phyloP scores from a whole-genome alignment of 768 basidiomycete genomes.

The Tricholoma bakamatsutake region DNA sequence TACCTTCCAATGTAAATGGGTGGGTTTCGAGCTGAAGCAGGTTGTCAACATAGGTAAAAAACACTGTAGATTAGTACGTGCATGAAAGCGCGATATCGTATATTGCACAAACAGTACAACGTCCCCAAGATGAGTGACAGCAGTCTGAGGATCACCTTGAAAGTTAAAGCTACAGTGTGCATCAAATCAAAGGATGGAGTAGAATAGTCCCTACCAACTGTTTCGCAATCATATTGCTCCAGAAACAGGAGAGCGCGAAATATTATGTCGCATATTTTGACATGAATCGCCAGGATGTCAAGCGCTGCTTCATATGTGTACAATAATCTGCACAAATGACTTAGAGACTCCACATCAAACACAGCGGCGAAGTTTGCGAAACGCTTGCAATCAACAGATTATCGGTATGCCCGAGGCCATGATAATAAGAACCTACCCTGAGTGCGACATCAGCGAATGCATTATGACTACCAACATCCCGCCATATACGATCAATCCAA shows the following conservation, averaged over 20 bases:
- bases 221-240: conserved; percentile 74
- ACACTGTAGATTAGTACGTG: conserved; percentile 20
- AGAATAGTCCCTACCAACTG: conserved; percentile 52
- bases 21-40: conserved; percentile 42
- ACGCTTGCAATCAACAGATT: conserved; percentile 35
- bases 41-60: conserved; percentile 2
- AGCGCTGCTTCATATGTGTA: conserved; percentile 52
- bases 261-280: conserved; percentile 58
- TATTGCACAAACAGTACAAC: conserved; percentile 74
- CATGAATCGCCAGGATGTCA: conserved; percentile 66
- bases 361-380: conserved; percentile 46
- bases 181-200: not conserved
- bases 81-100: conserved; percentile 60
- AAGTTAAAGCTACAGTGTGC: not conserved
- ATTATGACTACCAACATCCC: conserved; percentile 52
- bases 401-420: not conserved
- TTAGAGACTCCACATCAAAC: conserved; percentile 62
- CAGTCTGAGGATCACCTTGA: conserved; percentile 78
- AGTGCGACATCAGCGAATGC: conserved; percentile 50
- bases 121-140: conserved; percentile 70
- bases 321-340: conserved; percentile 64
- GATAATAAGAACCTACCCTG: conserved; percentile 39
- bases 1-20: conserved; percentile 39
- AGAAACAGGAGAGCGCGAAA: conserved; percentile 56
- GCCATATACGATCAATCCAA: conserved; percentile 44